Percentiles rank a stretch among this genome's conserved stretches.
phyloP scores from a whole-genome alignment of 208 protist species.

The Trypanosoma grayi region DNA sequence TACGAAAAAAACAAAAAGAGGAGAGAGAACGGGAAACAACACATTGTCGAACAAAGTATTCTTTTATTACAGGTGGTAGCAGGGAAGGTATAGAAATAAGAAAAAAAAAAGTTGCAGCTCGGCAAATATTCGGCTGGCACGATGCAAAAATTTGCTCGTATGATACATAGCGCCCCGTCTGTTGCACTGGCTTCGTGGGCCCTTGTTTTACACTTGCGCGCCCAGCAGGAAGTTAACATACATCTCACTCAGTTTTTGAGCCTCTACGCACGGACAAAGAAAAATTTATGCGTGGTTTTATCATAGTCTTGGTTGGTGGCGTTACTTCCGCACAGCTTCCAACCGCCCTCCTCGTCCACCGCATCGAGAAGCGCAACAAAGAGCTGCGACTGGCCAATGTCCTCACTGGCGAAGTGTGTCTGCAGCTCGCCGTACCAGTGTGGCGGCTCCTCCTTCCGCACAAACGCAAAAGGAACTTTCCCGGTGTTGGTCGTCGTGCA shows the following conservation, averaged over 20 bases:
- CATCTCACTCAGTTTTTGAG: slow-evolving; percentile 61
- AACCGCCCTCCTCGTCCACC: slow-evolving; percentile 85
- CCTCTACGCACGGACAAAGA: slow-evolving; percentile 73
- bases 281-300: slow-evolving; percentile 88
- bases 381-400: slow-evolving; percentile 83
- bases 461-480: slow-evolving; percentile 72
- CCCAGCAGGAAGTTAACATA: too few species aligned
- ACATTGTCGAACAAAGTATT: not conserved
- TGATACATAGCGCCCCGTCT: too few species aligned
- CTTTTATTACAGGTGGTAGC: too few species aligned
- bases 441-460: slow-evolving; percentile 71
- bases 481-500: slow-evolving; percentile 86
- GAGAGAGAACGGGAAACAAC: not conserved
- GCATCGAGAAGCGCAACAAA: slow-evolving; percentile 79
- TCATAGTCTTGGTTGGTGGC: slow-evolving; percentile 67
- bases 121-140: not conserved
- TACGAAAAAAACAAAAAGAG: slow-evolving; percentile 1
- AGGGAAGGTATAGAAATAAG: not conserved
- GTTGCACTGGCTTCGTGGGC: too few species aligned
- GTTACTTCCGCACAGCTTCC: slow-evolving; percentile 81
- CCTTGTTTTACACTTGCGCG: too few species aligned
- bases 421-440: slow-evolving; percentile 88
- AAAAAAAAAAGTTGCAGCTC: not conserved
- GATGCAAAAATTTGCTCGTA: too few species aligned
- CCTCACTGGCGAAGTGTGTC: slow-evolving; percentile 81